Conservation (phyloP, 257 asterid genomes). For the Fraxinus americana region DNA sequence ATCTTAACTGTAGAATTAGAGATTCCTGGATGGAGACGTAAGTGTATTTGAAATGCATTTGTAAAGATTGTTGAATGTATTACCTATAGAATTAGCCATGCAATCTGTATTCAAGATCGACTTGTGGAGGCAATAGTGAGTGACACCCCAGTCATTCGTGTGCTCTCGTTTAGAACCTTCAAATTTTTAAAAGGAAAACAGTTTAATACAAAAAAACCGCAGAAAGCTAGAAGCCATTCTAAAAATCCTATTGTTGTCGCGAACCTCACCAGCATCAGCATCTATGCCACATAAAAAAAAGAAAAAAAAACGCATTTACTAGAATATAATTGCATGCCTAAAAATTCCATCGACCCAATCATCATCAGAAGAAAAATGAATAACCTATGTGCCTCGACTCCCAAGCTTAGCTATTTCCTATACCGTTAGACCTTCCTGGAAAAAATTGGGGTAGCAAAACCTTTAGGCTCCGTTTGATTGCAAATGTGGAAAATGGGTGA, state of each 20-base stretch:
- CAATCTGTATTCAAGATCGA: background rate
- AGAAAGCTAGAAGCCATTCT: background rate
- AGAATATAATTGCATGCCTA: background rate
- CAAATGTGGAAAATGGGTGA: too few relatives aligned
- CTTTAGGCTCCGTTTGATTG: too few relatives aligned
- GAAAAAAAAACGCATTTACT: background rate
- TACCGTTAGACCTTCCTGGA: constrained; percentile 81
- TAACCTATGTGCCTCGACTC: constrained; percentile 65
- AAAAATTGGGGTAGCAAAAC: too few relatives aligned
- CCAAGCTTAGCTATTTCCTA: constrained; percentile 81
- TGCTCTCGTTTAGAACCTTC: background rate
- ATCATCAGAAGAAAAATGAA: constrained; percentile 8
- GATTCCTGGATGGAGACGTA: background rate
- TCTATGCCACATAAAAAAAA: constrained; percentile 37
- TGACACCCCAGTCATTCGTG: background rate
- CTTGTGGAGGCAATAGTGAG: background rate
- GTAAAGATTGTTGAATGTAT: too few relatives aligned
- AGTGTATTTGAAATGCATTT: background rate
- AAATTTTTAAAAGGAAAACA: background rate
- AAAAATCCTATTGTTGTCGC: background rate
- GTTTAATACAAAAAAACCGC: background rate
- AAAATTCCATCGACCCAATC: constrained; percentile 22
- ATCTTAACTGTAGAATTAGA: too few relatives aligned
- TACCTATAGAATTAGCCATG: background rate
- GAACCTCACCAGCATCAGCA: constrained; percentile 50